Evolutionary conservation across 352 stramenopile species (phyloP).

Genomic region (Phytophthora constricta): DNA sequence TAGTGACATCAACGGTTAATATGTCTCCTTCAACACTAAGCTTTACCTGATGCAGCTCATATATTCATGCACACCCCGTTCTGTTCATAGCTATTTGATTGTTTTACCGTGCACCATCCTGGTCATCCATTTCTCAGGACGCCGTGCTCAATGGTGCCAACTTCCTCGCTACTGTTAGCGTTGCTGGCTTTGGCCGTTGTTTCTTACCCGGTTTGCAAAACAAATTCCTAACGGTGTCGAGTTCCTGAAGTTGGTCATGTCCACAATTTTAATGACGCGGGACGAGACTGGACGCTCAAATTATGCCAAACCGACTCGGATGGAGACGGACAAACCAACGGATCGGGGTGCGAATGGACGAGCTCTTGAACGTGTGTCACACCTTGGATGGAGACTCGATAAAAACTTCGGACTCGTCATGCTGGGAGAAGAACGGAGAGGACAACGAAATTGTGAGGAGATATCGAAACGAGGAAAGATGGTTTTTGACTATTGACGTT

Average conservation of each 20-base stretch:
- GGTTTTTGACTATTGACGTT: too few relatives aligned
- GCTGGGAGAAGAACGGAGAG: not conserved
- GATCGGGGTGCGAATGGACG: not conserved
- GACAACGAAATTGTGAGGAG: not conserved
- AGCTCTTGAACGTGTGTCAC: not conserved
- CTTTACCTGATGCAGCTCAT: too few relatives aligned
- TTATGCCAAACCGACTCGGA: not conserved
- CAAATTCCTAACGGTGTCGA: not conserved
- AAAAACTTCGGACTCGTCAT: not conserved
- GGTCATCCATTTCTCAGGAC: not conserved
- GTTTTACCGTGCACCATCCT: too few relatives aligned
- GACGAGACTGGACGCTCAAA: not conserved
- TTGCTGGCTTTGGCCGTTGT: not conserved
- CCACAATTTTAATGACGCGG: not conserved
- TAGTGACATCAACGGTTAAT: too few relatives aligned
- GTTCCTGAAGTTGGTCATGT: not conserved
- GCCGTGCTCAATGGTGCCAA: not conserved
- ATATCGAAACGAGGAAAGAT: too few relatives aligned
- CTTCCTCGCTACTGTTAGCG: not conserved
- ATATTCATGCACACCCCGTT: too few relatives aligned
- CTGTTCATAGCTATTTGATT: too few relatives aligned
- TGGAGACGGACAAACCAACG: not conserved
- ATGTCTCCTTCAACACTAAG: too few relatives aligned
- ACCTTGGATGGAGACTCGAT: not conserved
- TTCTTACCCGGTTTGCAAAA: not conserved